Base-by-base conservation (phyloP, 495 filamentous ascomycete species). In the Pyrenula massariospora region DNA sequence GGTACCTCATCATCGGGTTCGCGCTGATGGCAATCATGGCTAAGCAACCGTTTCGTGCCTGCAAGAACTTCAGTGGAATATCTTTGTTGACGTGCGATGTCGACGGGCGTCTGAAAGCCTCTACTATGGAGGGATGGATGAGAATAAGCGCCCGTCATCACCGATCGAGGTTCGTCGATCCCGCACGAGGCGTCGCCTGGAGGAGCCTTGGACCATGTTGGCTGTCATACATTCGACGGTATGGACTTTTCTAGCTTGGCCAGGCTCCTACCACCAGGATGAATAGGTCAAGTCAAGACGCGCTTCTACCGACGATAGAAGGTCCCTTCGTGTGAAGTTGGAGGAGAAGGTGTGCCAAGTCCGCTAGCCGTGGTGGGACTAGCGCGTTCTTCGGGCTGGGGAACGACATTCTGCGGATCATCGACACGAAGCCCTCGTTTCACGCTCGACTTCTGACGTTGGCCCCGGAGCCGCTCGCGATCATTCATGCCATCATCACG, bases 101-200 rank as follows among this genome's bases (percentile, higher is more conserved):
- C 76, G 24, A 77, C 62, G 24, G 74, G 70, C 20, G 77, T 80
- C 55, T 70, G 67, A 58, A 75, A 74, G 57, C 70, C 71, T 63
- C 64, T 64, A 50, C 63, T 70, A 59, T 74, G 70, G 25, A 70
- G 8, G 15, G 31, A 15, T 42, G 31, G 31, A 15, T 42, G 31
- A 5, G 31, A 42, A 42, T 42, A 42, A 42, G 31, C 31, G 31
- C 31, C 31, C 31, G 31, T 15, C 31, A 42, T 42, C 8, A 42
- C 15, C 31, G 31, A 15, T 42, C 31, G 8, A 42, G 31, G 31
- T 8, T 15, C 5, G 31, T 15, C 31, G 15, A 5, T 15, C 15
- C 8, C 31, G 31, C 31, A 42, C 31, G 15, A 5, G 8, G 31
- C 31, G 31, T n/a, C n/a, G n/a, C n/a, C n/a, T n/a, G n/a, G n/a